phyloP scores from a whole-genome alignment of 2,329 filamentous ascomycete species.

The Colletotrichum salicis region DNA sequence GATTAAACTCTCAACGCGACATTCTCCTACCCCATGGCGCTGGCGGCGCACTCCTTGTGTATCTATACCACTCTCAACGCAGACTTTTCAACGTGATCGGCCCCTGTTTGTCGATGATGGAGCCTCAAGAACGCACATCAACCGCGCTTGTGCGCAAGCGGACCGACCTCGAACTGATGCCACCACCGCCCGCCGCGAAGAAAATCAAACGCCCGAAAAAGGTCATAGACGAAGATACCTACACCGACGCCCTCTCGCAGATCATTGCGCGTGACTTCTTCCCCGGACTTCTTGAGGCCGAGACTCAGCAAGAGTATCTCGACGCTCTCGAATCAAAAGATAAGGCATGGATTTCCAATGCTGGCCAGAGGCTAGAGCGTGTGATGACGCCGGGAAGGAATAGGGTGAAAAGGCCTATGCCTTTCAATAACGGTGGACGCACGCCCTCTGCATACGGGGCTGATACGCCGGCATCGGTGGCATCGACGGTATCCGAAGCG shows the following conservation, averaged over 20 bases:
- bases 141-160: slow-evolving; percentile 75
- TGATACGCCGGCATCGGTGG: slow-evolving; percentile 77
- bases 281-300: slow-evolving; percentile 85
- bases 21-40: slow-evolving; percentile 1
- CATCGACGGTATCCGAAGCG: slow-evolving; percentile 47
- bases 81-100: neutral
- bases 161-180: slow-evolving; percentile 80
- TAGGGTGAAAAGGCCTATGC: slow-evolving; percentile 42
- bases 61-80: neutral
- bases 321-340: slow-evolving; percentile 90
- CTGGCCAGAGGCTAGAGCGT: slow-evolving; percentile 75
- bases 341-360: slow-evolving; percentile 85
- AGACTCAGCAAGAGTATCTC: slow-evolving; percentile 91
- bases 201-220: slow-evolving; percentile 90
- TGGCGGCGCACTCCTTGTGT: neutral
- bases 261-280: slow-evolving; percentile 99
- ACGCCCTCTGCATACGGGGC: slow-evolving; percentile 76
- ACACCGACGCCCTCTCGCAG: slow-evolving; percentile 88
- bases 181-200: slow-evolving; percentile 84
- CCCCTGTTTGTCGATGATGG: slow-evolving; percentile 47
- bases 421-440: slow-evolving; percentile 47
- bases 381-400: slow-evolving; percentile 82
- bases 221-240: slow-evolving; percentile 92
- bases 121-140: slow-evolving; percentile 50
- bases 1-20: neutral